Conservation (phyloP, 2,329 filamentous ascomycete genomes). For the Leptographium galeiforme region DNA sequence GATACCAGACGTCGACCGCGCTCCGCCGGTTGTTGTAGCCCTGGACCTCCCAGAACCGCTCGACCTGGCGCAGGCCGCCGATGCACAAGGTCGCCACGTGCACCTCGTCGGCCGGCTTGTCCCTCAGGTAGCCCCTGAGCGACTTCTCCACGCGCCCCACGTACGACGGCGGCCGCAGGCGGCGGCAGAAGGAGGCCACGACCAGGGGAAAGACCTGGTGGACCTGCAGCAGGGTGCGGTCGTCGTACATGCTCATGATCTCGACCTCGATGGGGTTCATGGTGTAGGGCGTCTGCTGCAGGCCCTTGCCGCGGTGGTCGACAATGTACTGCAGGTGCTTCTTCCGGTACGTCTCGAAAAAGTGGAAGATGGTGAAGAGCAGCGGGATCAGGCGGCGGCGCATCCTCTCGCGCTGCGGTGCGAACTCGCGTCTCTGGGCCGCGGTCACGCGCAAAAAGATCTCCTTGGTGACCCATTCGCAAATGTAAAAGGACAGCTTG, state of each 20-base stretch:
- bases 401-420: slow-evolving; percentile 49
- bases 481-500: slow-evolving; percentile 48
- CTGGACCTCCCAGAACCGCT: slow-evolving; percentile 52
- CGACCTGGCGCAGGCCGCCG: slow-evolving; percentile 48
- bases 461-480: slow-evolving; percentile 51
- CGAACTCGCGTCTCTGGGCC: slow-evolving; percentile 41
- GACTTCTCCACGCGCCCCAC: slow-evolving; percentile 49
- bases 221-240: slow-evolving; percentile 46
- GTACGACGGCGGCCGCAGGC: slow-evolving; percentile 50
- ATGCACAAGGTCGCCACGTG: slow-evolving; percentile 47
- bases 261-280: slow-evolving; percentile 48
- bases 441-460: slow-evolving; percentile 48
- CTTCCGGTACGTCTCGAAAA: slow-evolving; percentile 51
- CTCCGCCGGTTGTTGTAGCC: slow-evolving; percentile 47
- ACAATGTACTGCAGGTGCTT: slow-evolving; percentile 44
- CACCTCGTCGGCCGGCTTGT: slow-evolving; percentile 48
- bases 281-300: slow-evolving; percentile 41
- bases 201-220: slow-evolving; percentile 53
- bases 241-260: slow-evolving; percentile 52
- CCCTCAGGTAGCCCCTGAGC: slow-evolving; percentile 48
- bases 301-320: slow-evolving; percentile 35
- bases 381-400: slow-evolving; percentile 48
- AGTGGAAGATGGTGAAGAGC: slow-evolving; percentile 53
- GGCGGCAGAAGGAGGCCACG: slow-evolving; percentile 49
- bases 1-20: slow-evolving; percentile 48